Evolutionary conservation across 345 rosid species (phyloP), one percentile per base, ranked within the genome.

Genomic region (Gossypium longicalyx): DNA sequence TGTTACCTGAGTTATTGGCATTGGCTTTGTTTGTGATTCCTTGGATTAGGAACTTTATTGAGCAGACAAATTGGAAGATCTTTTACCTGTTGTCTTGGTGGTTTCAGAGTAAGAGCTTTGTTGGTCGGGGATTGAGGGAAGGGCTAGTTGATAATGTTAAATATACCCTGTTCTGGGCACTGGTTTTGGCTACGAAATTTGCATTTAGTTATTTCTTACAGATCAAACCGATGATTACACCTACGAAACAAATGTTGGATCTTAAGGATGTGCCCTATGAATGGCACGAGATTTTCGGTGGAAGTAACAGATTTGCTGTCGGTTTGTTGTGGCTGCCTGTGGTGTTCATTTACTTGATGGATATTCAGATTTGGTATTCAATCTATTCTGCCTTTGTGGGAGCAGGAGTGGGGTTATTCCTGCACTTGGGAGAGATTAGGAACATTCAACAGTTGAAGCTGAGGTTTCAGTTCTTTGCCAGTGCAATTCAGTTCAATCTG

Each of bases 401-500:
- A 27, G 98, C 94, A 15, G 80, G 80, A 49, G 96, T 92, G 64
- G 98, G 98, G 65, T 80, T 94, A 82, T 89, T 92, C 80, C 88
- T 76, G 62, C 97, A 94, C 79, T 90, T 94, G 86, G 98, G 98
- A 57, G 98, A 94, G 91, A 94, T 92, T 77, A 86, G 98, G 71
- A 94, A 90, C 78, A 85, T 92, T 73, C 85, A 84, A 80, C 98
- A 94, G 76, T 79, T 92, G 84, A 89, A 93, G 86, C 82, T 92
- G 78, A 89, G 98, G 83, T 94, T 89, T 82, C 98, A 94, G 86
- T 94, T 94, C 88, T 91, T 94, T 84, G 98, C 98, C 2, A 89
- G 98, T 74, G 98, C 98, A 15, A 89, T 94, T 76, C 98, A 94
- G 85, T 94, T 94, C 81, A 94, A 92, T 86, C 90, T 92, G 74